These are phyloP conservation scores for Aspergillus calidoustus DNA, from an alignment of 2,329 filamentous ascomycete genomes.

Conservation along the genomic window DNA sequence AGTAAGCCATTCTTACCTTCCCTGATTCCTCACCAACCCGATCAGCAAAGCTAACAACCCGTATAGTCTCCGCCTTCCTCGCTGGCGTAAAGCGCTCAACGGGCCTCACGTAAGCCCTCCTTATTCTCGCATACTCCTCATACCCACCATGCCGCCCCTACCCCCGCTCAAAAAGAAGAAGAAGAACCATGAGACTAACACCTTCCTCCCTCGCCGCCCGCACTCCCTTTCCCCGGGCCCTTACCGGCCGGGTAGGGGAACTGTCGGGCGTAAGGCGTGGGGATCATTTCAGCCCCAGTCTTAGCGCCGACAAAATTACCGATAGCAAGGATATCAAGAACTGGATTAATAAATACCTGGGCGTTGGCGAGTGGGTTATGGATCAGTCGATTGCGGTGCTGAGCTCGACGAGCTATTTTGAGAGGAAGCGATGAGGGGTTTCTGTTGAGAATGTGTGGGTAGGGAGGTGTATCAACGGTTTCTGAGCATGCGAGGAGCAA, in stretches of 20 bases:
- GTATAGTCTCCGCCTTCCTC: slow-evolving; percentile 86
- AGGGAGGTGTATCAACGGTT: too few species aligned
- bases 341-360: slow-evolving; percentile 93
- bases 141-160: slow-evolving; percentile 10
- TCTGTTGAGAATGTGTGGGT: background rate
- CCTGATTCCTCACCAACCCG: background rate
- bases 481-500: background rate
- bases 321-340: slow-evolving; percentile 82
- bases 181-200: slow-evolving; percentile 29
- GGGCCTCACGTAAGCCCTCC: slow-evolving; percentile 84
- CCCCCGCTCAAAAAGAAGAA: background rate
- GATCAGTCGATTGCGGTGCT: slow-evolving; percentile 94
- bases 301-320: slow-evolving; percentile 83
- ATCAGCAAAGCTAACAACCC: background rate
- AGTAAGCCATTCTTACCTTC: slow-evolving; percentile 59
- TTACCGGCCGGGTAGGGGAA: too few species aligned
- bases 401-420: slow-evolving; percentile 86
- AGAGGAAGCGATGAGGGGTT: slow-evolving; percentile 67
- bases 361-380: slow-evolving; percentile 97
- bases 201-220: slow-evolving; percentile 33
- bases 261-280: slow-evolving; percentile 31
- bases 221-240: slow-evolving; percentile 8
- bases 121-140: slow-evolving; percentile 23
- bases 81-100: slow-evolving; percentile 97
- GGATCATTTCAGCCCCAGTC: slow-evolving; percentile 62